Base-by-base conservation (phyloP, 1,284 basidiomycete genomes). In the Rhodotorula glutinis region DNA sequence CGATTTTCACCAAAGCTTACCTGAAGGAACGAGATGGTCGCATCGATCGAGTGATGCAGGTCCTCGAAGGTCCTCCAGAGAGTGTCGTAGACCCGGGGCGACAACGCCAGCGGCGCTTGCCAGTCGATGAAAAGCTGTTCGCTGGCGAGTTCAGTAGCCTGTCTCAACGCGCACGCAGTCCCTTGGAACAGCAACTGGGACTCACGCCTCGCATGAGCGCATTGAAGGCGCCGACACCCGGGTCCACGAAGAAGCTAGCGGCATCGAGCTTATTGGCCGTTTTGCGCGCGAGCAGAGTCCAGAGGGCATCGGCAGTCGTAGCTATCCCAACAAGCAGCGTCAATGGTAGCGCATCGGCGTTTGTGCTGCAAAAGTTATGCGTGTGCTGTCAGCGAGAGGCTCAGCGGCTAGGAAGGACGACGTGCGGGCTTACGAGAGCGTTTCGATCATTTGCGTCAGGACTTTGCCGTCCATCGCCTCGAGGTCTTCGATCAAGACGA, bases 21-120 rank as follows among this genome's bases (percentile, higher is more conserved):
- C 57, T 70, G 72, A 7, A 73, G 41, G 13, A 38, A 65, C 8
- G 66, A 71, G 25, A 71, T 58, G 0, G 66, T 62, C 27, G 69
- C 65, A 27, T 73, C 70, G 51, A 71, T 65, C 33, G 72, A 73
- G 38, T 67, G 69, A 44, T 73, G 64, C 29, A 65, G 13, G 47
- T 69, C 69, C 51, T 67, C 57, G 40, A 73, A 73, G 13, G 57
- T 54, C 11, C 58, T n/a, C 62, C 59, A 64, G 17, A 73, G 41
- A 13, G 62, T 61, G 23, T 16, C 38, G 25, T 59, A 69, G 1
- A 30, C 53, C 47, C 56, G 57, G 2, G 66, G 62, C 0, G 57
- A 65, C 11, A 73, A 57, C 13, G 43, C 25, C 17, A 73, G 57
- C 27, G 72, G 69, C 4, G 62, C 29, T 4, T 49, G 46, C 53